A percentile compares a stretch with the other conserved stretches of the same genome.
Evolutionary conservation across 257 asterid genomes (phyloP).

Genomic region (Jacaranda copaia): DNA sequence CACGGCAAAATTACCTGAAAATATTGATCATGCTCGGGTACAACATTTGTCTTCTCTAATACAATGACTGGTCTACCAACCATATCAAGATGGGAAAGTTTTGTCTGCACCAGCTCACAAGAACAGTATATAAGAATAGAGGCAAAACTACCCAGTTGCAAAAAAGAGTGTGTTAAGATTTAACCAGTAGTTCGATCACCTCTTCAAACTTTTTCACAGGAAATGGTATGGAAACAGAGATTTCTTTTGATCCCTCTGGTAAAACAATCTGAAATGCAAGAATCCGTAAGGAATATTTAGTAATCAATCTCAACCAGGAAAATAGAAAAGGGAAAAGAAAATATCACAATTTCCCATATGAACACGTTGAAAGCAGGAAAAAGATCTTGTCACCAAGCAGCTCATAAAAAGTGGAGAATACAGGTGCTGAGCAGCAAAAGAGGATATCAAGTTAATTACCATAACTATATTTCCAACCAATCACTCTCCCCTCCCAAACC

Average conservation of each 20-base stretch:
- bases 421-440: conserved; percentile 1
- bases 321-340: background rate
- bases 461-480: background rate
- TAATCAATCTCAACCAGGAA: conserved; percentile 16
- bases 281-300: conserved; percentile 19
- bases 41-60: conserved; percentile 80
- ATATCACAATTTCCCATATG: background rate
- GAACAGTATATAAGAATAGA: conserved; percentile 39
- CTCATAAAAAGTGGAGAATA: conserved; percentile 19
- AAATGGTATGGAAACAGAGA: conserved; percentile 73
- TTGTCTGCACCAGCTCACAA: conserved; percentile 63
- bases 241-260: conserved; percentile 91
- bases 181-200: conserved; percentile 50
- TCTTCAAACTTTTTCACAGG: conserved; percentile 70
- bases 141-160: conserved; percentile 24
- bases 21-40: conserved; percentile 89
- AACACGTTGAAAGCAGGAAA: background rate
- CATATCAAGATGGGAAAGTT: conserved; percentile 87
- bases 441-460: conserved; percentile 13
- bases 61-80: conserved; percentile 92
- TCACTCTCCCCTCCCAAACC: background rate
- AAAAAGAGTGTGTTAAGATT: conserved; percentile 6
- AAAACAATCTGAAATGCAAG: conserved; percentile 70
- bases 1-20: conserved; percentile 69
- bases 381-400: background rate